Evolutionary conservation across 805 yeast genomes (phyloP).

Genomic region (Saturnispora saitoi): DNA sequence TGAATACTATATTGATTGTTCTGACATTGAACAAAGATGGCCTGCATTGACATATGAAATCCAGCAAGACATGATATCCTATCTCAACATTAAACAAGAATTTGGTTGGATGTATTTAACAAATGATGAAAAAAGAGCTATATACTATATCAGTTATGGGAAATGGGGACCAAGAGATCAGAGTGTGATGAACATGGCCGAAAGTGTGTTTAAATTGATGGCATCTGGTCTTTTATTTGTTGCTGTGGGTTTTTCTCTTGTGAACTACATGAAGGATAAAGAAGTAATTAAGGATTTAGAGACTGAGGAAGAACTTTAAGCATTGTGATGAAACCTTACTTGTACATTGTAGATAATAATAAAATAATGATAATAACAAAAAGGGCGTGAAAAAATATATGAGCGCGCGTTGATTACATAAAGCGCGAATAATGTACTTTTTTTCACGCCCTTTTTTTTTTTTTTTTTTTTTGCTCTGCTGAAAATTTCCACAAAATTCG

Average conservation of each 20-base stretch:
- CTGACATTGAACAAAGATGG: constrained; percentile 28
- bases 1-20: constrained; percentile 26
- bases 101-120: constrained; percentile 34
- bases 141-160: constrained; percentile 51
- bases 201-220: constrained; percentile 27
- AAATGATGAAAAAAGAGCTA: constrained; percentile 47
- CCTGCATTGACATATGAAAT: constrained; percentile 25
- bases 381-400: too few species aligned
- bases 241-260: constrained; percentile 27
- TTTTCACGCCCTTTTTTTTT: too few species aligned
- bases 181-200: constrained; percentile 23
- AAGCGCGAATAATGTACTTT: too few species aligned
- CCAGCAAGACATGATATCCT: constrained; percentile 30
- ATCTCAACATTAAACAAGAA: constrained; percentile 30
- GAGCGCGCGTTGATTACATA: too few species aligned
- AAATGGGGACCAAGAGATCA: constrained; percentile 53
- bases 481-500: too few species aligned
- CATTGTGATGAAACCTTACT: too few species aligned
- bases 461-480: too few species aligned
- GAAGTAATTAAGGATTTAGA: constrained; percentile 15
- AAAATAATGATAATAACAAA: too few species aligned
- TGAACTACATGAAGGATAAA: constrained; percentile 27
- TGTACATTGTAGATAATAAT: too few species aligned
- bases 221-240: constrained; percentile 27
- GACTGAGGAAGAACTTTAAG: neutral